phyloP scores from a whole-genome alignment of 768 basidiomycete genomes.

The Leccinum rimulosum region DNA sequence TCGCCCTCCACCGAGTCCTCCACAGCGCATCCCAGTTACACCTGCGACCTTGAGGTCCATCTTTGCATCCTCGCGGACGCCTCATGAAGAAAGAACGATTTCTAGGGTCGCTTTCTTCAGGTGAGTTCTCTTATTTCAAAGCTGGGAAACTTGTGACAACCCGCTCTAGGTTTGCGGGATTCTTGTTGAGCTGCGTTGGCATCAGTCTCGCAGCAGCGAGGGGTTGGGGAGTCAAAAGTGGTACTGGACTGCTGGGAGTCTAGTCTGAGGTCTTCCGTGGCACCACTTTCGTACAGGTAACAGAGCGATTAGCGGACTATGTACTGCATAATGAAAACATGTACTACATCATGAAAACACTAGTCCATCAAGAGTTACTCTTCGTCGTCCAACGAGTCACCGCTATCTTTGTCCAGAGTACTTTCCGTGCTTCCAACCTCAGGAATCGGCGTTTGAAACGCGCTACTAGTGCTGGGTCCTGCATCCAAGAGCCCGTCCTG shows the following conservation, averaged over 20 bases:
- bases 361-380: slow-evolving; percentile 3
- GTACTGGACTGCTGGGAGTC: slow-evolving; percentile 64
- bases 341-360: not conserved
- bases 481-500: slow-evolving; percentile 30
- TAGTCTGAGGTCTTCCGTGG: slow-evolving; percentile 37
- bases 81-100: slow-evolving; percentile 78
- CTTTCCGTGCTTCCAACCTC: slow-evolving; percentile 15
- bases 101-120: slow-evolving; percentile 87
- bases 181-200: slow-evolving; percentile 75
- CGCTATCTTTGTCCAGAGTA: slow-evolving; percentile 13
- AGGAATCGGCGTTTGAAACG: slow-evolving; percentile 25
- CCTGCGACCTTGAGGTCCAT: slow-evolving; percentile 80
- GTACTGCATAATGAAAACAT: not conserved
- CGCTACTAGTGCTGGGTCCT: slow-evolving; percentile 16
- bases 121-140: slow-evolving; percentile 35
- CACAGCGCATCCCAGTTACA: slow-evolving; percentile 76
- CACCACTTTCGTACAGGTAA: not conserved
- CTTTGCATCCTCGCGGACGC: slow-evolving; percentile 81
- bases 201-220: slow-evolving; percentile 75
- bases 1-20: slow-evolving; percentile 43
- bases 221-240: slow-evolving; percentile 63
- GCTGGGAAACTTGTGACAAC: not conserved
- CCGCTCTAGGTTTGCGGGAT: slow-evolving; percentile 67
- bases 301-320: not conserved
- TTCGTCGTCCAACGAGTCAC: slow-evolving; percentile 21